Base-by-base conservation (phyloP, 768 basidiomycete species). In the Rubroboletus pulcherrimus region DNA sequence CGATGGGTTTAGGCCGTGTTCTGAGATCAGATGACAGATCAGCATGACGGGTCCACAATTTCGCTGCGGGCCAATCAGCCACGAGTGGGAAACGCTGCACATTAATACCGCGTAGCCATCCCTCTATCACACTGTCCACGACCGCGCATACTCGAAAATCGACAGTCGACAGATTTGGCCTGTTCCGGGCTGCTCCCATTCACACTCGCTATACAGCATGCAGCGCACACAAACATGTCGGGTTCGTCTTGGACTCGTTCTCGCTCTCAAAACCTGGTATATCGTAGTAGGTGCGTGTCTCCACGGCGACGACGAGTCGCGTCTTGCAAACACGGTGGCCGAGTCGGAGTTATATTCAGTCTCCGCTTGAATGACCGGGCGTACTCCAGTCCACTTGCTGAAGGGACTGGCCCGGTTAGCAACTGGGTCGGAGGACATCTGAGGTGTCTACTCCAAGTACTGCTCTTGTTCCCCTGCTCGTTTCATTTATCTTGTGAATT, bases 51-150 rank as follows among this genome's bases (percentile, higher is more conserved):
- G 42, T 7, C 21, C 44, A 26, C 48, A 54, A 53, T 61, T 60
- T 66, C 21, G 15, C 19, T 53, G 24, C 38, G 51, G 29, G 19
- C 53, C 62, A 56, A 63, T 60, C 51, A 40, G 40, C 53, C 65
- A 64, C 42, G 53, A 58, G 65, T 61, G 64, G 63, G 65, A 66
- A 66, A 47, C 24, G 42, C 37, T 44, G 46, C 34, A 46, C 43
- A 40, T 50, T 50, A 46, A 52, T 14, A 8, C 60, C 64, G 57
- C 55, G 44, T 43, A 51, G 45, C 24, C 57, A 34, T 39, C 47
- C 42, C 40, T 65, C 44, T 48, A 47, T 47, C 55, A 62, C 64
- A 56, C 56, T 15, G 29, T 39, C 64, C 59, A 58, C 19, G 21
- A 54, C 55, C 40, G 29, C 7, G 9, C 17, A 38, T 8, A 31